Conservation (phyloP, 768 basidiomycete species). For the Russula lepida region DNA sequence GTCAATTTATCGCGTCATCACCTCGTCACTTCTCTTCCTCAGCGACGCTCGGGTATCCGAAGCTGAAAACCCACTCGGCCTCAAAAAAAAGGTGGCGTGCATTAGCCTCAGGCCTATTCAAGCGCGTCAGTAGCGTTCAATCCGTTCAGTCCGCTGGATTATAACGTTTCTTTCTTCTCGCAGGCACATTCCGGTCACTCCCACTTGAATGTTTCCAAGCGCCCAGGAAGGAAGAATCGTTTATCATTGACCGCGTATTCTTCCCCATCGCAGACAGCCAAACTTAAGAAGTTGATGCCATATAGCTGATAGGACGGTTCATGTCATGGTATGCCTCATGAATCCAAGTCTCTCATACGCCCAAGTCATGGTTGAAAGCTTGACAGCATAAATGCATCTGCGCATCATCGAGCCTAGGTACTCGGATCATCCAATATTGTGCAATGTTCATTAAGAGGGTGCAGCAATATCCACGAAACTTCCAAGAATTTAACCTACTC, state of each 20-base stretch:
- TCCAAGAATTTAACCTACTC: neutral
- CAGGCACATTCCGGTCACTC: constrained; percentile 65
- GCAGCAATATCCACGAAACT: neutral
- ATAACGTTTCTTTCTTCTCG: neutral
- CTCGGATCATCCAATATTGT: neutral
- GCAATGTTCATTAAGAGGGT: neutral
- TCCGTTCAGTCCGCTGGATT: neutral
- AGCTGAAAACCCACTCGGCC: constrained; percentile 73
- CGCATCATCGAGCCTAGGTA: neutral
- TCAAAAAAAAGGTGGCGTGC: constrained; percentile 77
- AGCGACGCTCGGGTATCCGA: constrained; percentile 49
- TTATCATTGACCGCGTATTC: constrained; percentile 62
- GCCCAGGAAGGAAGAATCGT: constrained; percentile 54
- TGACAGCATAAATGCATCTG: neutral
- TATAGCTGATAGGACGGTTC: constrained; percentile 41
- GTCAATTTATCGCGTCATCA: constrained; percentile 18
- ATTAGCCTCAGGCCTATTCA: constrained; percentile 56
- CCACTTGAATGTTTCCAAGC: constrained; percentile 65
- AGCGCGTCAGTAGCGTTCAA: constrained; percentile 47
- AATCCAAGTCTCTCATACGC: neutral
- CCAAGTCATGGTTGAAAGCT: neutral
- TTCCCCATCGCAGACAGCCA: constrained; percentile 51
- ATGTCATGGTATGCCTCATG: neutral
- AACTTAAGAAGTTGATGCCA: constrained; percentile 63
- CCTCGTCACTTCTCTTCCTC: constrained; percentile 50